Conservation (phyloP, 1,284 basidiomycete genomes). For the Chiua sp. region DNA sequence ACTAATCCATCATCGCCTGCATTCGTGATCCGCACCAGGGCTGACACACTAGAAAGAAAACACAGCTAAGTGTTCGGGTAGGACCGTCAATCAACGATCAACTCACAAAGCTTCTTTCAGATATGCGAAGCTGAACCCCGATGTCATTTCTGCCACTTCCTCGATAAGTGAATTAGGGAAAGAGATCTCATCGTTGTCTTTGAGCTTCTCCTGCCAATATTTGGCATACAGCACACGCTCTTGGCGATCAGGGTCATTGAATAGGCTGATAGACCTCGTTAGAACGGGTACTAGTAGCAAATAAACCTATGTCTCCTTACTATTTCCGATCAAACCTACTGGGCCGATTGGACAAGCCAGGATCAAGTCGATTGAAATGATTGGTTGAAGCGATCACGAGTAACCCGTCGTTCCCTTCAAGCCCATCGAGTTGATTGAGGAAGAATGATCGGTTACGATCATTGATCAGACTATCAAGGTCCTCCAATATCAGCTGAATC, state of each 20-base stretch:
- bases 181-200: conserved; percentile 58
- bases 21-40: conserved; percentile 61
- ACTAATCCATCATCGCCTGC: conserved; percentile 51
- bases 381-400: conserved; percentile 85
- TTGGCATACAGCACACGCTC: conserved; percentile 69
- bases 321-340: conserved; percentile 88
- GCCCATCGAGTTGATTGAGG: conserved; percentile 81
- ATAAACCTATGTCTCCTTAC: conserved; percentile 46
- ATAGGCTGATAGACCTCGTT: conserved; percentile 47
- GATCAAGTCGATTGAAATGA: conserved; percentile 80
- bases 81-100: neutral
- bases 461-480: conserved; percentile 81
- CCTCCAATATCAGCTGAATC: conserved; percentile 63
- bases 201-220: conserved; percentile 82
- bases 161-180: conserved; percentile 70
- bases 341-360: conserved; percentile 74
- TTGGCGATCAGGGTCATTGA: conserved; percentile 66
- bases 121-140: conserved; percentile 80
- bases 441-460: conserved; percentile 82
- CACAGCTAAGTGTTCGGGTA: neutral
- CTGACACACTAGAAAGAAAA: conserved; percentile 56
- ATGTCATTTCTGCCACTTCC: conserved; percentile 63
- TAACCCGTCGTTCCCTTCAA: conserved; percentile 78
- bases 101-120: conserved; percentile 85
- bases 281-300: conserved; percentile 3